Conservation (phyloP, 1,139 yeast species). For the Taphrina pruni region DNA sequence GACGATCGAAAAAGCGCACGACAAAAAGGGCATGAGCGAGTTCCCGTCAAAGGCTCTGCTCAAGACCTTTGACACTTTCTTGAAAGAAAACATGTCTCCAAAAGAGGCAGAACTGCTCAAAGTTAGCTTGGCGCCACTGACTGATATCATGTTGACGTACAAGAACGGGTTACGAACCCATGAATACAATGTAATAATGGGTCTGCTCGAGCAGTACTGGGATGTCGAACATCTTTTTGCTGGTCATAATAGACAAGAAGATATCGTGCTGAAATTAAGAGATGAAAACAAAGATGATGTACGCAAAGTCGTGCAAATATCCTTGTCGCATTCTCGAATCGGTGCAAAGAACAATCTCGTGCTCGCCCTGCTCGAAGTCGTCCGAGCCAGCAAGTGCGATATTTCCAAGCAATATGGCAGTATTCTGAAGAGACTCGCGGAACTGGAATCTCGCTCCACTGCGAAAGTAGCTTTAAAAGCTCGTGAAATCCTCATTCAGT, state of each 20-base stretch:
- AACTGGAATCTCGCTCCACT: conserved; percentile 84
- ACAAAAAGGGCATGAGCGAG: conserved; percentile 65
- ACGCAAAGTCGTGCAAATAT: conserved; percentile 70
- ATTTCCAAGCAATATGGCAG: conserved; percentile 74
- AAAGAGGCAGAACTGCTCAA: conserved; percentile 60
- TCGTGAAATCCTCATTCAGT: conserved; percentile 92
- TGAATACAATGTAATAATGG: conserved; percentile 76
- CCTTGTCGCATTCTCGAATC: conserved; percentile 88
- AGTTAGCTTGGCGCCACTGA: conserved; percentile 72
- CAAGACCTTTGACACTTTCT: conserved; percentile 64
- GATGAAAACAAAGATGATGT: conserved; percentile 84
- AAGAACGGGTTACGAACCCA: conserved; percentile 79
- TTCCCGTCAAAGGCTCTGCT: conserved; percentile 89
- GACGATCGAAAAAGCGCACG: conserved; percentile 63
- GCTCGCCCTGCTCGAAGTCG: conserved; percentile 67
- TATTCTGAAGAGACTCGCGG: conserved; percentile 77
- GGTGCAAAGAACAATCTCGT: conserved; percentile 90
- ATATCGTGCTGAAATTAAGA: conserved; percentile 77
- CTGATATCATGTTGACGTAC: conserved; percentile 72
- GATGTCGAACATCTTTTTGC: conserved; percentile 77
- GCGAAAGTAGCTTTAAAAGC: conserved; percentile 97
- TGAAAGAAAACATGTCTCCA: conserved; percentile 54
- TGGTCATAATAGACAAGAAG: conserved; percentile 78
- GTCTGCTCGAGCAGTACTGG: conserved; percentile 72
- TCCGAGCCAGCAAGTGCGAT: conserved; percentile 62